These are phyloP conservation scores for Colletotrichum sojae DNA, from an alignment of 2,329 filamentous ascomycete genomes.

Conservation along the genomic window DNA sequence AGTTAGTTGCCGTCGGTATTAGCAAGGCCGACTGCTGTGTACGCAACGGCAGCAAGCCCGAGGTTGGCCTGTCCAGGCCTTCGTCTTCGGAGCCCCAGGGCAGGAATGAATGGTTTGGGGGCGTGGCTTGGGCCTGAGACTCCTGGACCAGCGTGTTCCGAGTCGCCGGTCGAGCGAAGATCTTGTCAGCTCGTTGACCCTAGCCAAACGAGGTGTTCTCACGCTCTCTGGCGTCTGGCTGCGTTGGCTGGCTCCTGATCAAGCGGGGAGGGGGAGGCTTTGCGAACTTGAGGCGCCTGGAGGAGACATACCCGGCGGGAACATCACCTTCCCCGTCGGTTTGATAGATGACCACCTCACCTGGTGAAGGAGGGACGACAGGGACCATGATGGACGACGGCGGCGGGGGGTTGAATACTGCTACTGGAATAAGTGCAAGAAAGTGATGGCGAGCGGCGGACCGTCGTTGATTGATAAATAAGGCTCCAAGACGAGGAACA, in stretches of 20 bases:
- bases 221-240: slow-evolving; percentile 43
- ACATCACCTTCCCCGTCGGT: slow-evolving; percentile 43
- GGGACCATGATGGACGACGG: slow-evolving; percentile 43
- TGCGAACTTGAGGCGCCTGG: slow-evolving; percentile 50
- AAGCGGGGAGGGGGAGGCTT: slow-evolving; percentile 3
- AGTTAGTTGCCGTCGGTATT: background rate
- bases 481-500: slow-evolving; percentile 17
- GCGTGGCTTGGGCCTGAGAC: slow-evolving; percentile 12
- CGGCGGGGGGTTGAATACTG: slow-evolving; percentile 21
- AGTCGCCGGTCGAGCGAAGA: slow-evolving; percentile 42
- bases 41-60: background rate
- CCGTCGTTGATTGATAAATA: slow-evolving; percentile 16
- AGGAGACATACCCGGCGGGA: slow-evolving; percentile 51
- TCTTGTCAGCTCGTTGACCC: slow-evolving; percentile 33
- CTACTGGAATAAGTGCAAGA: slow-evolving; percentile 26
- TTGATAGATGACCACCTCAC: slow-evolving; percentile 20
- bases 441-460: slow-evolving; percentile 23
- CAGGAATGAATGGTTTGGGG: slow-evolving; percentile 37
- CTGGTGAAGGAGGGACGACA: slow-evolving; percentile 35
- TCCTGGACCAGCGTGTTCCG: slow-evolving; percentile 36
- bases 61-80: background rate
- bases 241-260: slow-evolving; percentile 1
- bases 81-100: slow-evolving; percentile 12
- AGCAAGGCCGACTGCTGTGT: slow-evolving; percentile 15
- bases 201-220: slow-evolving; percentile 44